phyloP scores from a whole-genome alignment of 768 basidiomycete genomes.

The Tremella fuciformis region DNA sequence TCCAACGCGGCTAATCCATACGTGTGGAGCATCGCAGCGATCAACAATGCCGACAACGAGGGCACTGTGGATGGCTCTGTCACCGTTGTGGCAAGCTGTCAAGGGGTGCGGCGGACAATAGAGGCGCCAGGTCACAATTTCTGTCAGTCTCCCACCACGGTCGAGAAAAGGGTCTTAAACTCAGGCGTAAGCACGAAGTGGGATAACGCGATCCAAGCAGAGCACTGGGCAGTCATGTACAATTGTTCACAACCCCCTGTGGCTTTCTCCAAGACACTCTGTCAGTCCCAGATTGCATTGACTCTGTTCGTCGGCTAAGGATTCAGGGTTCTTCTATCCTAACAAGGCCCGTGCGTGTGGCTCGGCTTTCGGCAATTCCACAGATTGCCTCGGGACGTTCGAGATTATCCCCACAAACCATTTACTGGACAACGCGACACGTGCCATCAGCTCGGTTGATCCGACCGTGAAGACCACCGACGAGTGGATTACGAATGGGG shows the following conservation, averaged over 20 bases:
- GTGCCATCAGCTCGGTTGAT: not conserved
- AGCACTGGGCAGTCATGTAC: constrained; percentile 5
- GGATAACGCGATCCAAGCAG: not conserved
- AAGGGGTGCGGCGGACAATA: not conserved
- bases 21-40: not conserved
- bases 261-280: constrained; percentile 2
- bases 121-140: not conserved
- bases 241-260: not conserved
- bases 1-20: not conserved
- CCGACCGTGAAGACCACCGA: not conserved
- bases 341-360: not conserved
- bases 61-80: not conserved
- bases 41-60: constrained; percentile 3
- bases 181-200: not conserved
- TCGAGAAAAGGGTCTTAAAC: not conserved
- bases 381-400: constrained; percentile 2
- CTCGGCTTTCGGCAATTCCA: not conserved
- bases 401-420: constrained; percentile 3
- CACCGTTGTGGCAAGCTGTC: not conserved
- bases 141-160: not conserved
- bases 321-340: constrained; percentile 3
- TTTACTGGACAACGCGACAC: not conserved
- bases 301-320: not conserved
- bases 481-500: not conserved
- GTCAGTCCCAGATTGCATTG: not conserved